A percentile compares a stretch with the other conserved stretches of the same genome.
Evolutionary conservation across 164 flowering plant species (phyloP).

Genomic region (Dillenia suffruticosa): DNA sequence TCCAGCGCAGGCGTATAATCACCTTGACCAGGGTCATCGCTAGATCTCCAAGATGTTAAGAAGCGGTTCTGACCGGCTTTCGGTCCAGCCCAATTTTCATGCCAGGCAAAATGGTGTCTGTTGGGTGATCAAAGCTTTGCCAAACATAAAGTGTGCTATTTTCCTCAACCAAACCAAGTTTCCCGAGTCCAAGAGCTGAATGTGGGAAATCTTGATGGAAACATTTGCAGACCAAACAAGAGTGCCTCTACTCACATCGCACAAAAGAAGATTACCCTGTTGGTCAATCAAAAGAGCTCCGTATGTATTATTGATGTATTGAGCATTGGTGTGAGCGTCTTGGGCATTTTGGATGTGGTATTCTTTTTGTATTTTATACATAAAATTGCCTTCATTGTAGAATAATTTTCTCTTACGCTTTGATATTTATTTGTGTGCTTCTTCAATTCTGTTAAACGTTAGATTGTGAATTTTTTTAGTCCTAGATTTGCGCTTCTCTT

Average conservation of each 20-base stretch:
- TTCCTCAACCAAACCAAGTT: conserved; percentile 1
- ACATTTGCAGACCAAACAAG: conserved; percentile 5
- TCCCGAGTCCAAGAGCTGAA: conserved; percentile 10
- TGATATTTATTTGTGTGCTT: background rate
- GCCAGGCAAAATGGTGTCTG: background rate
- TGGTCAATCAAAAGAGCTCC: background rate
- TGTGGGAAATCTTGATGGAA: background rate
- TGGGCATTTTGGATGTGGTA: too few species aligned
- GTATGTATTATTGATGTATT: background rate
- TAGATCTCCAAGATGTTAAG: background rate
- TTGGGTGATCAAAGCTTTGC: conserved; percentile 16
- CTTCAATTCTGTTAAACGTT: background rate
- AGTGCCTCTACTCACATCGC: background rate
- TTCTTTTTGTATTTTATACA: too few species aligned
- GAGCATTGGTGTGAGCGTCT: too few species aligned
- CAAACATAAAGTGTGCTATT: background rate
- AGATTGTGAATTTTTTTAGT: too few species aligned
- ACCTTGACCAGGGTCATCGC: background rate
- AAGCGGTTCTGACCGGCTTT: background rate
- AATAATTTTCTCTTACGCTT: too few species aligned
- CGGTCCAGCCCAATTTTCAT: conserved; percentile 5
- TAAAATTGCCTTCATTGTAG: too few species aligned
- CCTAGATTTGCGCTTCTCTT: background rate
- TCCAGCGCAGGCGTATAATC: background rate
- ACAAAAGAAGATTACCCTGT: background rate